These are phyloP conservation scores for Clathrospora elynae DNA, from an alignment of 2,329 filamentous ascomycete species.

Conservation along the genomic window DNA sequence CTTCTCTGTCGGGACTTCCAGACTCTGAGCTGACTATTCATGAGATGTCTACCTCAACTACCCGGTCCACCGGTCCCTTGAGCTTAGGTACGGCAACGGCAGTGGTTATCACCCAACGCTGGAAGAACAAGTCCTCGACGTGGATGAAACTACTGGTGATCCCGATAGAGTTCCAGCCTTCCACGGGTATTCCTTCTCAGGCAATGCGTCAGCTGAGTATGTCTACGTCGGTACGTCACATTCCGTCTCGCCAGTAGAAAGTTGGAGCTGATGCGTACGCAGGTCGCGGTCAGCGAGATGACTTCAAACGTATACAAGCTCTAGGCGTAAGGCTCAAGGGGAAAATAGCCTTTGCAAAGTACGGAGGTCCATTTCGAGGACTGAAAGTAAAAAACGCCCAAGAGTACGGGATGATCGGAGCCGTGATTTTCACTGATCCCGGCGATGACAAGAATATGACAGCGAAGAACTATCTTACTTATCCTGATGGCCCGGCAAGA, in stretches of 20 bases:
- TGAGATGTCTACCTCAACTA: constrained; percentile 36
- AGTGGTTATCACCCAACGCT: constrained; percentile 33
- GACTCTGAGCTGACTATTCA: not conserved
- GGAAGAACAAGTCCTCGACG: constrained; percentile 38
- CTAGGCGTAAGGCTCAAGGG: constrained; percentile 52
- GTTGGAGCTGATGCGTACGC: no score
- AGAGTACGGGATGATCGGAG: constrained; percentile 51
- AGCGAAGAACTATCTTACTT: constrained; percentile 42
- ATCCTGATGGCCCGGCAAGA: constrained; percentile 33
- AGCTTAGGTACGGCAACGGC: constrained; percentile 39
- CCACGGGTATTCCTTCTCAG: constrained; percentile 54
- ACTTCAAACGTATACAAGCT: constrained; percentile 50
- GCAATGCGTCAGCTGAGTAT: constrained; percentile 53
- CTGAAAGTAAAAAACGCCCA: constrained; percentile 56
- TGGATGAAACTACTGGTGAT: constrained; percentile 40
- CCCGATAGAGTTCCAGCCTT: constrained; percentile 52
- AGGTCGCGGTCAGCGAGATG: constrained; percentile 45
- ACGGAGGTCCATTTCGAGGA: constrained; percentile 53
- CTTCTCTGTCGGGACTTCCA: no score
- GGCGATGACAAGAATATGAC: constrained; percentile 46
- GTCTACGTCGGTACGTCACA: constrained; percentile 50
- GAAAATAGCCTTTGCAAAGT: constrained; percentile 54
- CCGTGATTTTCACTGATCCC: constrained; percentile 53
- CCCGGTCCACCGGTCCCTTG: constrained; percentile 42
- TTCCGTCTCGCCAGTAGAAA: not conserved